Conservation (phyloP, 228 moss, liverwort and hornwort genomes). For the Sphagnum magellanicum region DNA sequence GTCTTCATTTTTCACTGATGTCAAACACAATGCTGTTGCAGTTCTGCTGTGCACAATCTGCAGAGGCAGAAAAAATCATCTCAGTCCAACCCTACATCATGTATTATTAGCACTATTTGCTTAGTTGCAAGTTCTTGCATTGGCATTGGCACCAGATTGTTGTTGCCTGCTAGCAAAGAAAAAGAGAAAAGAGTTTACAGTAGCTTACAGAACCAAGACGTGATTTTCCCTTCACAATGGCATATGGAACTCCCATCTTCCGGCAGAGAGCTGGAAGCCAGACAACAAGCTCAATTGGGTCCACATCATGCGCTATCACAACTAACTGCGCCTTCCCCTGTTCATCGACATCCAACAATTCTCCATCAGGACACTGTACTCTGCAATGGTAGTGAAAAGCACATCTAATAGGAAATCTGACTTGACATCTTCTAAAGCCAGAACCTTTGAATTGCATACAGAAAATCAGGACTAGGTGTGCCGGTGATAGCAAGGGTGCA, state of each 20-base stretch:
- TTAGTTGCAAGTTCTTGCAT: too few relatives aligned
- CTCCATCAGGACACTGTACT: too few relatives aligned
- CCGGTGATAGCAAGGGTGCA: background rate
- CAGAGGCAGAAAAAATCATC: too few relatives aligned
- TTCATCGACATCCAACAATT: background rate
- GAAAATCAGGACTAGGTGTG: too few relatives aligned
- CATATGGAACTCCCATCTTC: conserved; percentile 92
- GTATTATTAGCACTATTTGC: too few relatives aligned
- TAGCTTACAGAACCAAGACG: conserved; percentile 54
- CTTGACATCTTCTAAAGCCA: too few relatives aligned
- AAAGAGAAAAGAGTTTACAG: too few relatives aligned
- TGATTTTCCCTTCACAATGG: conserved; percentile 96
- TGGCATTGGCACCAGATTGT: too few relatives aligned
- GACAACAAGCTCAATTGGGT: conserved; percentile 86
- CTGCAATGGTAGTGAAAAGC: background rate
- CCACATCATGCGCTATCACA: conserved; percentile 86
- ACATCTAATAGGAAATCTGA: too few relatives aligned
- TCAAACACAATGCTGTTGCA: conserved; percentile 49
- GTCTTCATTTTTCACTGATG: conserved; percentile 62
- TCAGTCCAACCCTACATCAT: too few relatives aligned
- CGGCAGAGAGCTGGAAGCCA: conserved; percentile 94
- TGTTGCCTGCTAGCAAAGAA: too few relatives aligned
- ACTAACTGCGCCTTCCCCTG: conserved; percentile 94
- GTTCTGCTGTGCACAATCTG: conserved; percentile 49
- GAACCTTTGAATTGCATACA: too few relatives aligned